phyloP scores from a whole-genome alignment of 805 yeast genomes.

The Candida lessepsii region DNA sequence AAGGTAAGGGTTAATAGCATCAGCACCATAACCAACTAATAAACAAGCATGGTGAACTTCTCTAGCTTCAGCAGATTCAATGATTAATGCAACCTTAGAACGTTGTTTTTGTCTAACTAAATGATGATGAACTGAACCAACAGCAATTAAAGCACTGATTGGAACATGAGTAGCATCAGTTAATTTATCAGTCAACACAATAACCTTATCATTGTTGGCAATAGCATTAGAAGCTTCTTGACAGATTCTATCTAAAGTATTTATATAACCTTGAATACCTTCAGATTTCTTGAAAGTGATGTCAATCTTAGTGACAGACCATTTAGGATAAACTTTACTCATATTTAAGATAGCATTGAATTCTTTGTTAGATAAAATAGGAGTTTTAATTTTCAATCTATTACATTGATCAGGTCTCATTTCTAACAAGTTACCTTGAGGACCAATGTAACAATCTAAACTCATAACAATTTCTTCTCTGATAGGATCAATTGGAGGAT shows the following conservation, averaged over 20 bases:
- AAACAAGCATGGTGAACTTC: conserved; percentile 97
- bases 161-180: conserved; percentile 66
- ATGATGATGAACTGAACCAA: conserved; percentile 96
- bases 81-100: conserved; percentile 85
- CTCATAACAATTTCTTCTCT: conserved; percentile 97
- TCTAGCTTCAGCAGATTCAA: conserved; percentile 96
- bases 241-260: conserved; percentile 83
- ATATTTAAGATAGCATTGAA: conserved; percentile 73
- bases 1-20: conserved; percentile 90
- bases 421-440: conserved; percentile 95
- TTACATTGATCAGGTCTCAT: conserved; percentile 92
- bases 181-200: conserved; percentile 72
- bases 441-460: conserved; percentile 93
- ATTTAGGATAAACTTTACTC: conserved; percentile 72
- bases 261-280: conserved; percentile 82
- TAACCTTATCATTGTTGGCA: conserved; percentile 67
- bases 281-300: conserved; percentile 82
- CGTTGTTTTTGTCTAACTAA: conserved; percentile 94
- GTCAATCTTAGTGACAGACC: conserved; percentile 82
- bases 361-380: conserved; percentile 73
- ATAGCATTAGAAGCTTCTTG: conserved; percentile 84
- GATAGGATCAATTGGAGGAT: conserved; percentile 98
- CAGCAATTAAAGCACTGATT: conserved; percentile 85
- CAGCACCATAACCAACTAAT: conserved; percentile 95
- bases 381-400: conserved; percentile 78